These are phyloP conservation scores for Canavalia gladiata DNA, from an alignment of 306 rosid genomes.

Conservation along the genomic window DNA sequence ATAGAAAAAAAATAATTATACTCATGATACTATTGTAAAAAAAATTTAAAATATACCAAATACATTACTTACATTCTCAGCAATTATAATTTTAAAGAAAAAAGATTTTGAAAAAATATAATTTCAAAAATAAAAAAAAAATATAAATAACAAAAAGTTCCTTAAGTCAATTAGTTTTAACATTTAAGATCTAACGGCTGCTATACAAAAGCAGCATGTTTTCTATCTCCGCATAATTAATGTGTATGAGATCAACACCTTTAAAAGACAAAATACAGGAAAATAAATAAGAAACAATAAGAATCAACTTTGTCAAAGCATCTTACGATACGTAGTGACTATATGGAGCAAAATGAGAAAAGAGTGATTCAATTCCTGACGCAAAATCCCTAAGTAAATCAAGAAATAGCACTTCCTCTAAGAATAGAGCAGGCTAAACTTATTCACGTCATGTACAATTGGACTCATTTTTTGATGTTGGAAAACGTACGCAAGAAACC, in stretches of 20 bases:
- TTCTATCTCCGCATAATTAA: not conserved
- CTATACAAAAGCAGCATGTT: not conserved
- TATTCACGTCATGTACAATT: slow-evolving; percentile 51
- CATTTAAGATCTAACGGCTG: not conserved
- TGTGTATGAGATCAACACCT: not conserved
- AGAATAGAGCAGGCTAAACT: slow-evolving; percentile 25
- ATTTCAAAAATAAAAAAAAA: no score
- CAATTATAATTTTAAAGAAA: no score
- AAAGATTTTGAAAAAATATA: no score
- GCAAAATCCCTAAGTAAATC: slow-evolving; percentile 32
- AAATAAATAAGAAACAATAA: not conserved
- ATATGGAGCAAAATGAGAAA: not conserved
- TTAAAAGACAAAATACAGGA: not conserved
- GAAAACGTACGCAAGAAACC: slow-evolving; percentile 46
- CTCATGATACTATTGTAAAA: no score
- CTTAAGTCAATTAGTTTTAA: not conserved
- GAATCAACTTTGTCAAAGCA: not conserved
- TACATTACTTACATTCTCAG: not conserved
- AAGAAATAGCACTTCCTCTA: slow-evolving; percentile 13
- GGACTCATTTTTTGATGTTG: slow-evolving; percentile 47
- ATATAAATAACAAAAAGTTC: no score
- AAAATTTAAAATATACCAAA: no score
- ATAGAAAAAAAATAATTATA: no score
- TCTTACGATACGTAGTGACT: not conserved
- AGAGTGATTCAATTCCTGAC: not conserved